Conservation (phyloP, 2,329 filamentous ascomycete genomes). For the Stromatinia cepivora region DNA sequence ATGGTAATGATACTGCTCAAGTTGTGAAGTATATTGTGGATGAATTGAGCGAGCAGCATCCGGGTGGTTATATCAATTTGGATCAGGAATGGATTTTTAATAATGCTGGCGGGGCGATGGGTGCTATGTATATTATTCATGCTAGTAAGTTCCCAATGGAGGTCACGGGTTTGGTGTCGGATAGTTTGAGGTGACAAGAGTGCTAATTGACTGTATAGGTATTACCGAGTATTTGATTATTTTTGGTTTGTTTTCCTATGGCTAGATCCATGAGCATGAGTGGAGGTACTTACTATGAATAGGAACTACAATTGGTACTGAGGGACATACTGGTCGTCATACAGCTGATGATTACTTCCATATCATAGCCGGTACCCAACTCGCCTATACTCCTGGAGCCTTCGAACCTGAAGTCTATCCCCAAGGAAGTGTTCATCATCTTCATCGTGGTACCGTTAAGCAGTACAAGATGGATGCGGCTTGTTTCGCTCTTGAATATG, state of each 20-base stretch:
- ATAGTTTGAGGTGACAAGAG: not conserved
- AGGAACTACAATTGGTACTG: slow-evolving; percentile 76
- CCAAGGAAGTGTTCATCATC: slow-evolving; percentile 68
- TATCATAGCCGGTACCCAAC: slow-evolving; percentile 77
- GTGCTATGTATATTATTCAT: slow-evolving; percentile 86
- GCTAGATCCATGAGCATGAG: not conserved
- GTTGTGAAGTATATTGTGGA: slow-evolving; percentile 69
- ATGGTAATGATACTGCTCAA: slow-evolving; percentile 73
- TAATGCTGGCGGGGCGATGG: slow-evolving; percentile 90
- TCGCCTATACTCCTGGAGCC: slow-evolving; percentile 68
- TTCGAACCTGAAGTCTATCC: slow-evolving; percentile 71
- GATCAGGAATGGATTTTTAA: slow-evolving; percentile 88
- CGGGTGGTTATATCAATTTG: slow-evolving; percentile 59
- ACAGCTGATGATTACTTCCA: slow-evolving; percentile 94
- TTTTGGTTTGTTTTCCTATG: slow-evolving; percentile 54
- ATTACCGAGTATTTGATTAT: slow-evolving; percentile 90
- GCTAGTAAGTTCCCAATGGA: slow-evolving; percentile 59
- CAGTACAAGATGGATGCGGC: slow-evolving; percentile 78
- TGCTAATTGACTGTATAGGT: slow-evolving; percentile 45
- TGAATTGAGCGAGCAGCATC: slow-evolving; percentile 58
- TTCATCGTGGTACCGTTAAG: slow-evolving; percentile 69
- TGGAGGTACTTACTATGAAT: slow-evolving; percentile 4
- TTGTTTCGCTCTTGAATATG: slow-evolving; percentile 83
- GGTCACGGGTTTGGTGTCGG: slow-evolving; percentile 14
- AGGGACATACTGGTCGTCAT: slow-evolving; percentile 85